phyloP scores from a whole-genome alignment of 139 green algal genomes.

The Desmodesmus armatus region DNA sequence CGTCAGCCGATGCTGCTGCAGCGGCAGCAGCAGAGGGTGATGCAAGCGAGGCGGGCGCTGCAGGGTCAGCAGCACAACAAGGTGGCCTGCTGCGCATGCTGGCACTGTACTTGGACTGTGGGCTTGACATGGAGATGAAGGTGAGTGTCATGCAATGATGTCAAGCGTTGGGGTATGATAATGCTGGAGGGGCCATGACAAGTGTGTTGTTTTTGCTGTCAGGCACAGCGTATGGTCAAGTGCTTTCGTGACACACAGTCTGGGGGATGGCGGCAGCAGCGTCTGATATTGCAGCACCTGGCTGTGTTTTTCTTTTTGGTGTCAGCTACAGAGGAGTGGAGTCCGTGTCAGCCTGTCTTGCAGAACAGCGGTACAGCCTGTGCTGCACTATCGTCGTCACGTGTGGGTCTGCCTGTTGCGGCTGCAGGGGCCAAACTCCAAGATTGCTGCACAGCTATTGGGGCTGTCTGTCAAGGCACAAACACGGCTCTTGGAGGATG shows the following conservation, averaged over 20 bases:
- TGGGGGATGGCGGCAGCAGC: too few relatives aligned
- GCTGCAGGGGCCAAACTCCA: not conserved
- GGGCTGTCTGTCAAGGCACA: conserved; percentile 40
- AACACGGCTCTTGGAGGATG: conserved; percentile 18
- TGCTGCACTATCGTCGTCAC: not conserved
- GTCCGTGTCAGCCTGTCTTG: not conserved
- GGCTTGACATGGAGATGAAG: conserved; percentile 25
- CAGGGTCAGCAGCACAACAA: not conserved
- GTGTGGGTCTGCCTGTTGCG: not conserved
- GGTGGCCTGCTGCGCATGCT: conserved; percentile 52
- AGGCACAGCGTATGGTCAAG: too few relatives aligned
- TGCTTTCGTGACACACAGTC: too few relatives aligned
- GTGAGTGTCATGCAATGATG: too few relatives aligned
- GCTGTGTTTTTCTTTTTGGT: too few relatives aligned
- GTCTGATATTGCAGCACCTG: too few relatives aligned
- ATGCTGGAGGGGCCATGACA: too few relatives aligned
- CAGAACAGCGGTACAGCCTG: not conserved
- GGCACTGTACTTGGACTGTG: conserved; percentile 54
- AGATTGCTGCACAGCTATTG: conserved; percentile 22
- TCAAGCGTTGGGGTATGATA: too few relatives aligned
- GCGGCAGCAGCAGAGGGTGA: not conserved
- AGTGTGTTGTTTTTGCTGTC: too few relatives aligned
- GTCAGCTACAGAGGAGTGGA: too few relatives aligned
- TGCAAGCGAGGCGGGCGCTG: not conserved
- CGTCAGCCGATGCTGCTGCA: not conserved